Base-by-base conservation (phyloP, 148 eudicot species). In the Rhododendron molle region DNA sequence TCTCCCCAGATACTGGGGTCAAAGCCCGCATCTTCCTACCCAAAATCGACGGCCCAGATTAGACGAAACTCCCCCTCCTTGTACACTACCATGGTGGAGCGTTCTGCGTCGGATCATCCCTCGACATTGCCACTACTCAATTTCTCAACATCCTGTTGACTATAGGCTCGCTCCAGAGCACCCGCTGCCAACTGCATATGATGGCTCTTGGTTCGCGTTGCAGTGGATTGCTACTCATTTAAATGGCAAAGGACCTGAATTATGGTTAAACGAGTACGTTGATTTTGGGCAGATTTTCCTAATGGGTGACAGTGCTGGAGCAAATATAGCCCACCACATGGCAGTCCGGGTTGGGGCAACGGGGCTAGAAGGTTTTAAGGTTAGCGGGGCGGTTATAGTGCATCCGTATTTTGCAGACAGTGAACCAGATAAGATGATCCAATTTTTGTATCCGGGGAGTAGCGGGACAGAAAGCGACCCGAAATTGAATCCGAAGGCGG, bases 241-340 rank as follows among this genome's bases (percentile, higher is more conserved):
- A 0, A 3, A 46, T 5, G 40, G 81, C 0, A 2, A 67, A 3
- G 92, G 92, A 34, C 90, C 89, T 2, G 89, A 90, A 0, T 71
- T 71, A 6, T 88, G 89, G 91, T 16, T 90, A 21, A 86, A 85
- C 30, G 47, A 72, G 2, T 28, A 71, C 74, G 92, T 80, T 8
- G 88, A 92, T 60, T 86, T 89, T n/a, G 49, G 21, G 0, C 83
- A 50, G 6, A 85, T 92, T 9, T 90, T 92, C 50, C 3, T 92
- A 5, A 76, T 44, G 8, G 93, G 93, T 0, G 92, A 92, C 23
- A 92, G 92, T 26, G 91, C 86, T 6, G 92, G 92, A 2, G 91
- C 84, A 0, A 90, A 76, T 36, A 87, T 92, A 14, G 87, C 89
- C 28, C 90, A 92, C 76, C 11, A 85, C 77, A 20, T 90, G 80